Percentiles rank a stretch among this genome's conserved stretches.
phyloP scores from a whole-genome alignment of 2,329 filamentous ascomycete species.

The Xylariaceae sp. region DNA sequence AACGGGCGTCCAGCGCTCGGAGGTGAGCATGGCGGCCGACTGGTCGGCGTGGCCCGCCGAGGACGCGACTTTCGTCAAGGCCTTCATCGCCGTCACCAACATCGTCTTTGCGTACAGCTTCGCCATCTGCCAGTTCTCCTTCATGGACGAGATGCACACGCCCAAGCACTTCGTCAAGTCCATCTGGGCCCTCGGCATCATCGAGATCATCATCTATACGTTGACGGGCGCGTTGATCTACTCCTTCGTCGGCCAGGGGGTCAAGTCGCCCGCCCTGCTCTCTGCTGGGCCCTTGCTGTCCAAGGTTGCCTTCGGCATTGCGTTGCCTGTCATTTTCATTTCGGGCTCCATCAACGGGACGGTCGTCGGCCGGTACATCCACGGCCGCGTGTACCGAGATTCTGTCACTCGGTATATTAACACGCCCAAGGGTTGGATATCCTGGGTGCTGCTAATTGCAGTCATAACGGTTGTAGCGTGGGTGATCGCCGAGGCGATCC shows the following conservation, averaged over 20 bases:
- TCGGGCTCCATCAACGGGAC: conserved; percentile 69
- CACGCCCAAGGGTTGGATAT: conserved; percentile 41
- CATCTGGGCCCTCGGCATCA: conserved; percentile 59
- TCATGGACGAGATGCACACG: conserved; percentile 49
- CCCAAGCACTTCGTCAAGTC: conserved; percentile 47
- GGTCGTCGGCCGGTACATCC: conserved; percentile 52
- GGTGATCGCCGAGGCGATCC: conserved; percentile 75
- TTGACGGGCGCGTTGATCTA: conserved; percentile 67
- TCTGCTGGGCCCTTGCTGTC: conserved; percentile 58
- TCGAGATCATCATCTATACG: conserved; percentile 64
- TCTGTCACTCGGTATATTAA: conserved; percentile 43
- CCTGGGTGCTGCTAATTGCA: conserved; percentile 65
- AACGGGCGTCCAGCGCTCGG: conserved; percentile 51
- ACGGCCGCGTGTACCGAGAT: conserved; percentile 42
- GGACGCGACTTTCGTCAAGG: conserved; percentile 50
- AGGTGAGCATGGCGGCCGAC: conserved; percentile 30
- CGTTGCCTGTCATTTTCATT: conserved; percentile 68
- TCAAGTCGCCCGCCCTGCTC: conserved; percentile 66
- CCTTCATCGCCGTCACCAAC: conserved; percentile 61
- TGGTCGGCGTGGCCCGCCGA: conserved; percentile 43
- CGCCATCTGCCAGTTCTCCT: conserved; percentile 46
- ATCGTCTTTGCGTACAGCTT: conserved; percentile 67
- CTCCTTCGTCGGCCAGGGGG: conserved; percentile 61
- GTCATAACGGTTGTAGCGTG: conserved; percentile 68
- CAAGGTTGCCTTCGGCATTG: conserved; percentile 67